Evolutionary conservation across 139 green algal species (phyloP).

Genomic region (Nannochloris sp.): DNA sequence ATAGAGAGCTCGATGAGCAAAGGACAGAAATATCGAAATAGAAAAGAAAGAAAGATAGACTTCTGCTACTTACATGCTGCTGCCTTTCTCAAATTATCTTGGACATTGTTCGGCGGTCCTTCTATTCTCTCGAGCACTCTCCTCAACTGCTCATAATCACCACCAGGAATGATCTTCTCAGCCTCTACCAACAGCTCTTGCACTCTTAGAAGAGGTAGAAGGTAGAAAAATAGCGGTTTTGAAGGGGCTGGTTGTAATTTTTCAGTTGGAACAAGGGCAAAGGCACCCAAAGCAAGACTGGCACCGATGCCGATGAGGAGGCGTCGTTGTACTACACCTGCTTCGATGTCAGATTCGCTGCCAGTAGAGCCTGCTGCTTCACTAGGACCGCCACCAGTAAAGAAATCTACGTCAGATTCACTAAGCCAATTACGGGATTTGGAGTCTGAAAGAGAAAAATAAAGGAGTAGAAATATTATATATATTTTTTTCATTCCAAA

Average conservation of each 20-base stretch:
- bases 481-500: not conserved
- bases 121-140: constrained; percentile 24
- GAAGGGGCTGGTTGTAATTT: constrained; percentile 40
- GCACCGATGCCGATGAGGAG: constrained; percentile 39
- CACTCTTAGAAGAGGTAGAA: constrained; percentile 52
- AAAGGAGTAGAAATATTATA: not conserved
- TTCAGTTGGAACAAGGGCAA: constrained; percentile 64
- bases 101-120: constrained; percentile 54
- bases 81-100: constrained; percentile 39
- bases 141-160: constrained; percentile 20
- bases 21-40: not conserved
- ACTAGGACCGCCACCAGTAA: constrained; percentile 34
- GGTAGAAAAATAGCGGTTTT: constrained; percentile 70
- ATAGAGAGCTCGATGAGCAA: no score
- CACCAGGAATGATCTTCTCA: constrained; percentile 11
- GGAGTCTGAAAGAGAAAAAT: not conserved
- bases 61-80: constrained; percentile 23
- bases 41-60: not conserved
- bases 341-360: constrained; percentile 4
- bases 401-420: constrained; percentile 61
- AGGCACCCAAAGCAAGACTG: constrained; percentile 28
- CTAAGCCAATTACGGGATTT: constrained; percentile 46
- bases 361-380: constrained; percentile 23
- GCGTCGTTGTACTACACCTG: constrained; percentile 25
- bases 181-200: constrained; percentile 12